Evolutionary conservation across 495 filamentous ascomycete species (phyloP), one percentile per base, ranked within the genome.

Genomic region (Mycothermus thermophilus): DNA sequence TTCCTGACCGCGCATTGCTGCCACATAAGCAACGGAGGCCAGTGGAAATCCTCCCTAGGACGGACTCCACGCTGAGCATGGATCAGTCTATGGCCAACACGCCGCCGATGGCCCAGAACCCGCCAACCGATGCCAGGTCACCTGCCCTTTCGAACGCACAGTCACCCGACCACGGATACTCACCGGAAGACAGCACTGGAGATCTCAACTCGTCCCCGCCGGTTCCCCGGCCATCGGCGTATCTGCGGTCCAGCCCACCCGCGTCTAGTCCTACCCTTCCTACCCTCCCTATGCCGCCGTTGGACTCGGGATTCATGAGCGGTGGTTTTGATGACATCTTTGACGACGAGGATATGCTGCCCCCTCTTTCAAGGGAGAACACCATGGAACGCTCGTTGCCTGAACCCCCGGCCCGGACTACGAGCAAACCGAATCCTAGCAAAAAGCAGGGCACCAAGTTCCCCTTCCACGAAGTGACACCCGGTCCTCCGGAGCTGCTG

Each of bases 301-400:
- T 68, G 9, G 83, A 92, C 51, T 86, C 80, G 8, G 80, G 80
- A 0, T 86, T 84, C 47, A 81, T 85, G 79, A 86, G 79, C 54
- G 79, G 73, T 5, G 68, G 69, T 0, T 50, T 82, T 10, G 75
- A 82, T 13, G 74, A 83, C 27, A 34, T 58, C 0, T 66, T 66
- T 30, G 64, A 60, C 11, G 63, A 66, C 25, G 60, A 61, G 5
- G 40, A 48, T 2, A 24, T 46, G 2, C 17, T 54, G 19, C 43
- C 42, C 19, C 32, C 47, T 27, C 29, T 52, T 2, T 31, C 49
- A 10, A 39, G 31, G 30, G 41, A 13, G 5, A 47, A 43, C 19
- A 32, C 25, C n/a, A 35, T 48, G 13, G 43, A 46, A n/a, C 41
- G 22, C 24, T 33, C 33, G 25, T 27, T 33, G 5, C 38, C 37